Evolutionary conservation across 495 filamentous ascomycete species (phyloP), one percentile per base, ranked within the genome.

Genomic region (Platismatia glauca): DNA sequence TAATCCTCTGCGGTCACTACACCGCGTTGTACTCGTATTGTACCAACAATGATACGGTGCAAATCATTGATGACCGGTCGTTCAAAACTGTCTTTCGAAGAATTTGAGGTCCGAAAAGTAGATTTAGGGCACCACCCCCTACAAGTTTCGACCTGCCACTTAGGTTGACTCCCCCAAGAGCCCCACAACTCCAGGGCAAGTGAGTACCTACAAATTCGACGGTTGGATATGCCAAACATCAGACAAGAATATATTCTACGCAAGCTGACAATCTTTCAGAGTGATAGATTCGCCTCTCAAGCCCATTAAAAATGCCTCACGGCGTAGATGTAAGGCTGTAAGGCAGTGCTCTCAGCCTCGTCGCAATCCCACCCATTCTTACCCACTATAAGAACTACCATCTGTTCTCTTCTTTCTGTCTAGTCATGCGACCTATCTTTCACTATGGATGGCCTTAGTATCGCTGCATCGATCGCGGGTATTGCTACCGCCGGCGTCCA

Each of bases 371-470:
- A 24, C 20, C 31, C 64, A 0, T 13, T 9, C n/a, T 18, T 24
- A 7, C n/a, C 35, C 8, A 22, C 35, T 58, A 52, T 7, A 52
- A 52, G 2, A 31, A 29, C 5, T 52, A 11, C 48, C 48, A 15
- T 58, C 31, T 29, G 37, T 22, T 20, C 13, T 41, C n/a, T 18
- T 29, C 56, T 39, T 5, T 4, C 34, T 43, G 13, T 13, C 20
- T 57, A 57, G 33, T 20, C n/a, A 58, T 58, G 22, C 27, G 7
- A 7, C 5, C 16, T 2, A 15, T 8, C n/a, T 31, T 22, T 20
- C 29, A 50, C 39, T 0, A 68, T 68, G 68, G 68, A 70, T n/a
- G 66, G 66, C 34, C 44, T 70, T 6, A 62, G 67, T 35, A 37
- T 62, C 38, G 68, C 66, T 2, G 67, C 68, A 16, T 65, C 68